Conservation (phyloP, 2,329 filamentous ascomycete species). For the Claviceps sorghi region DNA sequence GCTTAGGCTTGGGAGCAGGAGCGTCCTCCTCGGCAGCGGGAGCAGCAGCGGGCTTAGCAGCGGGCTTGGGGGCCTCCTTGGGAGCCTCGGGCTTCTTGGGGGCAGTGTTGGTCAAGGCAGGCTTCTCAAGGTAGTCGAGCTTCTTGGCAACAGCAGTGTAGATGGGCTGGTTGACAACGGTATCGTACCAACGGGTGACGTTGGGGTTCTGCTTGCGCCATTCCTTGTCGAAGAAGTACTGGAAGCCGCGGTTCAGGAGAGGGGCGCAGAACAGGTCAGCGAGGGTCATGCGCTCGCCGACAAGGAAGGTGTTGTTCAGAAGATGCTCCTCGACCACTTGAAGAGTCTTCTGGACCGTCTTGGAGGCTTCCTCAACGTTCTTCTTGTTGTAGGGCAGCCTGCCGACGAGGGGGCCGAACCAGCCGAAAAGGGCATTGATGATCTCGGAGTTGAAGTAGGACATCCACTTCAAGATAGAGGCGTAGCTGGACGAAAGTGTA, state of each 20-base stretch:
- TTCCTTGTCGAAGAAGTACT: constrained; percentile 85
- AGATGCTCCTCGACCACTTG: constrained; percentile 75
- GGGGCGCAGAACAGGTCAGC: constrained; percentile 78
- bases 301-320: constrained; percentile 85
- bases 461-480: constrained; percentile 96
- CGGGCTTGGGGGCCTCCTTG: constrained; percentile 51
- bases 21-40: constrained; percentile 24
- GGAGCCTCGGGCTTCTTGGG: constrained; percentile 68
- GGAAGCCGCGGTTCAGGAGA: constrained; percentile 75
- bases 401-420: constrained; percentile 79
- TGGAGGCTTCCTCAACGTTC: constrained; percentile 66
- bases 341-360: constrained; percentile 53
- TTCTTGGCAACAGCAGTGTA: constrained; percentile 68
- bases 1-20: constrained; percentile 77
- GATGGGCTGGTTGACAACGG: constrained; percentile 82
- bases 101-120: constrained; percentile 53
- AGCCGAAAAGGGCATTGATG: constrained; percentile 55
- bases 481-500: constrained; percentile 44
- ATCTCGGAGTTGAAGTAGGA: constrained; percentile 90
- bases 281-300: constrained; percentile 92
- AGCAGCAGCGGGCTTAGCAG: constrained; percentile 12
- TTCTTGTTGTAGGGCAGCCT: constrained; percentile 93
- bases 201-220: constrained; percentile 76
- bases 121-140: constrained; percentile 67
- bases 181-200: constrained; percentile 86